Evolutionary conservation across 2,329 filamentous ascomycete species (phyloP).

Genomic region (Diaporthe sp.): DNA sequence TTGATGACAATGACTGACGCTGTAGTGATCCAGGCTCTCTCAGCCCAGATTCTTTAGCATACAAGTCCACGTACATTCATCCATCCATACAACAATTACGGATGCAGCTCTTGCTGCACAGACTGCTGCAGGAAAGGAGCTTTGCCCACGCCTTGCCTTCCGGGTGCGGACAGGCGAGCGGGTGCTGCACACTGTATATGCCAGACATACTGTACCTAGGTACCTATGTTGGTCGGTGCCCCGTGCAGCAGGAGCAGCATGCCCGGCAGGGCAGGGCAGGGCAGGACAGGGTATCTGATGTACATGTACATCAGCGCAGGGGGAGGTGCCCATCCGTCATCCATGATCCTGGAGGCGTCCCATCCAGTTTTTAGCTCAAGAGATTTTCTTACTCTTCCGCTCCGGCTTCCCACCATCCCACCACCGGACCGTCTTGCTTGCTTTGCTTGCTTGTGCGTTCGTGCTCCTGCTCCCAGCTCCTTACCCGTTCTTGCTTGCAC

Average conservation of each 20-base stretch:
- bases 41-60: neutral
- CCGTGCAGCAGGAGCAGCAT: constrained; percentile 6
- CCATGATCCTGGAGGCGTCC: constrained; percentile 24
- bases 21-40: neutral
- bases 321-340: neutral
- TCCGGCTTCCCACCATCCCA: constrained; percentile 20
- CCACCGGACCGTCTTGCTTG: constrained; percentile 20
- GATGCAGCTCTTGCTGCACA: neutral
- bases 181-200: neutral
- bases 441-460: constrained; percentile 5
- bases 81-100: neutral
- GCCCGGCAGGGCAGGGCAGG: constrained; percentile 6
- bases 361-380: constrained; percentile 29
- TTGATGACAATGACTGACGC: neutral
- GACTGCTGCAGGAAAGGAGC: constrained; percentile 10
- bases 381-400: constrained; percentile 29
- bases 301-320: neutral
- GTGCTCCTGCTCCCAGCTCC: neutral
- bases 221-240: neutral
- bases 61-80: neutral
- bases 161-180: neutral
- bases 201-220: neutral
- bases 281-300: neutral
- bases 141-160: neutral
- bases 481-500: constrained; percentile 8